phyloP scores from a whole-genome alignment of 2,329 filamentous ascomycete species.

The Aspergillus caelatus region DNA sequence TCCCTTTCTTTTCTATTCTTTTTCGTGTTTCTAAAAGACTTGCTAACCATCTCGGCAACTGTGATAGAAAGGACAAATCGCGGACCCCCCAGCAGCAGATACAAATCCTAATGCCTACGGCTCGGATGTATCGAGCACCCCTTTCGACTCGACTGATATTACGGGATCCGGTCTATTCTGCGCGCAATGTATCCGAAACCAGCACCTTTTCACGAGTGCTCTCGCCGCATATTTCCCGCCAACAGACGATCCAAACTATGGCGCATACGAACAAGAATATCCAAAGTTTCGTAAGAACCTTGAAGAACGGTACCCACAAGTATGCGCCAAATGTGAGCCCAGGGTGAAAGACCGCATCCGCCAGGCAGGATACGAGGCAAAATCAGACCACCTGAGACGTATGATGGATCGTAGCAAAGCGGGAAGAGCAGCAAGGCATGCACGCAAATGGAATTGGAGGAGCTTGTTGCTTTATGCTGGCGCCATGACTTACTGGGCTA shows the following conservation, averaged over 20 bases:
- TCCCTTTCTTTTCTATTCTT: constrained; percentile 12
- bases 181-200: constrained; percentile 81
- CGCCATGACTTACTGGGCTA: constrained; percentile 47
- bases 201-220: constrained; percentile 74
- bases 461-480: constrained; percentile 46
- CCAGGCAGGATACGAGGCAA: constrained; percentile 75
- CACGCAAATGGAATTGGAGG: constrained; percentile 46
- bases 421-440: constrained; percentile 34
- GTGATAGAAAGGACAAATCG: constrained; percentile 78
- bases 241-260: constrained; percentile 67
- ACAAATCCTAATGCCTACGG: constrained; percentile 45
- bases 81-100: constrained; percentile 74
- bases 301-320: constrained; percentile 83
- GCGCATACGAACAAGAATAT: constrained; percentile 67
- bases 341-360: constrained; percentile 71
- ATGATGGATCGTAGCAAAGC: constrained; percentile 68
- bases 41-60: constrained; percentile 18
- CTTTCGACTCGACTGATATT: constrained; percentile 33
- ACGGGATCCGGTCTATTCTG: constrained; percentile 62
- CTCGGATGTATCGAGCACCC: constrained; percentile 51
- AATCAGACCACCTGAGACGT: constrained; percentile 76
- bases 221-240: constrained; percentile 79
- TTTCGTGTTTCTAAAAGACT: constrained; percentile 16
- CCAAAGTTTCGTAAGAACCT: constrained; percentile 71
- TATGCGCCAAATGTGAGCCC: constrained; percentile 79